phyloP scores from a whole-genome alignment of 1,284 basidiomycete genomes.

The Austroboletus niveus region DNA sequence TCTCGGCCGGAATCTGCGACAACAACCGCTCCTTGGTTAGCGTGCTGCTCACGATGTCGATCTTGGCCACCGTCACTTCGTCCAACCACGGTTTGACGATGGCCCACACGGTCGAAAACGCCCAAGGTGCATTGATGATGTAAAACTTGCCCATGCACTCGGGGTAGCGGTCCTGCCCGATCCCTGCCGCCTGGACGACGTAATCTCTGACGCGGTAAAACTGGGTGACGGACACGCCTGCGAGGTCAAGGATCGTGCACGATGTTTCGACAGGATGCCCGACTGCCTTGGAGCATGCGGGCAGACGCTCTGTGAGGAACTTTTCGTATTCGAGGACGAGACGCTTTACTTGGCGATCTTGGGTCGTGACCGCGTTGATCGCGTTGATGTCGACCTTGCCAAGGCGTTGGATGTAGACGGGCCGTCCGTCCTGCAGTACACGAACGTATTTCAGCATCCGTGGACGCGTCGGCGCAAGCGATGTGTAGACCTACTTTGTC shows the following conservation, averaged over 20 bases:
- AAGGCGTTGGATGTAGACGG: slow-evolving; percentile 93
- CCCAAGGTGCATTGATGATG: slow-evolving; percentile 94
- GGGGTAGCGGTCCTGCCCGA: slow-evolving; percentile 92
- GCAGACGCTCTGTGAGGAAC: slow-evolving; percentile 77
- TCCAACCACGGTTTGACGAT: slow-evolving; percentile 95
- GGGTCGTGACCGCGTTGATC: slow-evolving; percentile 79
- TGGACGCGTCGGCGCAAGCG: neutral
- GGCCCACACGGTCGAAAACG: slow-evolving; percentile 87
- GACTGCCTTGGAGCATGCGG: slow-evolving; percentile 71
- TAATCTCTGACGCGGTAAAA: slow-evolving; percentile 96
- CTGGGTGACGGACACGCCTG: slow-evolving; percentile 76
- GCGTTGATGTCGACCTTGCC: slow-evolving; percentile 87
- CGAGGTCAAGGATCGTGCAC: slow-evolving; percentile 96
- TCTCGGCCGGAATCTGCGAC: slow-evolving; percentile 80
- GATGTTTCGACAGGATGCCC: slow-evolving; percentile 96
- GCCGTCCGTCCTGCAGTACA: slow-evolving; percentile 81
- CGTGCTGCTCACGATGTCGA: slow-evolving; percentile 71
- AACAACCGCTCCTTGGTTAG: slow-evolving; percentile 70
- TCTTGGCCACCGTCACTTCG: slow-evolving; percentile 92
- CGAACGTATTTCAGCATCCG: neutral
- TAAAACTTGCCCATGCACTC: slow-evolving; percentile 97
- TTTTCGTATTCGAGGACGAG: slow-evolving; percentile 96
- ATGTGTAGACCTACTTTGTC: slow-evolving; percentile 66
- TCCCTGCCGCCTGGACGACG: slow-evolving; percentile 73
- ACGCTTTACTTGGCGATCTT: slow-evolving; percentile 86